These are phyloP conservation scores for Penicillium sp. DNA, from an alignment of 2,329 filamentous ascomycete genomes.

Conservation along the genomic window DNA sequence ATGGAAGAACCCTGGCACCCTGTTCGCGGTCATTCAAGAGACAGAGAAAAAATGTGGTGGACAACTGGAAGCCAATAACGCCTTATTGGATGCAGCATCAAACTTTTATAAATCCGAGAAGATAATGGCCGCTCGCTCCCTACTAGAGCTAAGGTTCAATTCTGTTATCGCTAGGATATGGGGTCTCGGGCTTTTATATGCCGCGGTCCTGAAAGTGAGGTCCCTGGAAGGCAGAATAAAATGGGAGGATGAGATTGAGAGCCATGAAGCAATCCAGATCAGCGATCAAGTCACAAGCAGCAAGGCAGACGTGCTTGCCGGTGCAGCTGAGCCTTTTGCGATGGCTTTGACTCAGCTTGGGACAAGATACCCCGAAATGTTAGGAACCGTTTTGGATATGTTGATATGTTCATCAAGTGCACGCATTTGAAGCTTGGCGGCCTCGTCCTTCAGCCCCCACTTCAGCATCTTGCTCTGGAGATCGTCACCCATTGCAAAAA, in stretches of 20 bases:
- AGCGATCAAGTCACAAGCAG: neutral
- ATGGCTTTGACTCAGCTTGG: neutral
- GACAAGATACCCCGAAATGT: neutral
- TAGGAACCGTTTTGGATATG: slow-evolving; percentile 1
- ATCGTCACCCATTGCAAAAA: slow-evolving; percentile 11
- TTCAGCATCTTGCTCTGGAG: slow-evolving; percentile 8
- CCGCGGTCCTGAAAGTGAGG: slow-evolving; percentile 3
- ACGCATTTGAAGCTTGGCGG: slow-evolving; percentile 1
- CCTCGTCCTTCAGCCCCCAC: slow-evolving; percentile 6
- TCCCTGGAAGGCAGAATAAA: neutral
- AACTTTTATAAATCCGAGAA: neutral
- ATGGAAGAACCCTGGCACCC: slow-evolving; percentile 8
- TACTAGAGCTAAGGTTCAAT: slow-evolving; percentile 14
- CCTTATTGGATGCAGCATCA: neutral
- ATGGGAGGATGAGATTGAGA: neutral
- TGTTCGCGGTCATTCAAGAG: slow-evolving; percentile 10
- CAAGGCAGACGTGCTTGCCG: neutral
- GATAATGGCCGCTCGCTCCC: neutral
- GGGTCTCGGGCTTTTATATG: slow-evolving; percentile 12
- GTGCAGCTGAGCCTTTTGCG: neutral
- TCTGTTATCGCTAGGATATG: slow-evolving; percentile 4
- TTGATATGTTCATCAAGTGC: slow-evolving; percentile 7
- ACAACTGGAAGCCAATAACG: slow-evolving; percentile 2
- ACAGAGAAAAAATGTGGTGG: slow-evolving; percentile 12
- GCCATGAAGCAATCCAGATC: neutral